These are phyloP conservation scores for Podospora pseudocomata DNA, from an alignment of 495 filamentous ascomycete species.

Conservation along the genomic window DNA sequence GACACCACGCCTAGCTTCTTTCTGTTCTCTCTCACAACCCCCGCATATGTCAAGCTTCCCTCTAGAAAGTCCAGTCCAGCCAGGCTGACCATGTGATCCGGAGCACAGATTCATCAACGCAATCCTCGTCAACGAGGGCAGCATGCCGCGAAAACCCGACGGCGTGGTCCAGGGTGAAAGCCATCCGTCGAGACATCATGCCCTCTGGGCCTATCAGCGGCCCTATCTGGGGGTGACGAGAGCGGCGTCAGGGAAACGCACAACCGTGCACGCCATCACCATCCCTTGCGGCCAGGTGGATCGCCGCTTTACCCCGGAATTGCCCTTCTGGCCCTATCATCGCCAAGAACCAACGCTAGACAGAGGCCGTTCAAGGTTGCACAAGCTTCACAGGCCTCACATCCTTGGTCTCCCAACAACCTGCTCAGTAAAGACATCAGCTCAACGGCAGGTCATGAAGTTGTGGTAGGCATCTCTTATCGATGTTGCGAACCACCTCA, in stretches of 20 bases:
- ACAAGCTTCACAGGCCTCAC: background rate
- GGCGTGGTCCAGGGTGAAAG: background rate
- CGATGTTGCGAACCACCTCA: background rate
- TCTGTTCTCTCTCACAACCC: background rate
- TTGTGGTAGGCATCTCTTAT: background rate
- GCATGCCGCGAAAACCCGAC: slow-evolving; percentile 15
- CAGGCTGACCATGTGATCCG: background rate
- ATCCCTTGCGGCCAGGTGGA: background rate
- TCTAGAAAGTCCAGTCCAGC: background rate
- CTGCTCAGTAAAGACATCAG: background rate
- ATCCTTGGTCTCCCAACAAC: background rate
- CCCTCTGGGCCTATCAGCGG: background rate
- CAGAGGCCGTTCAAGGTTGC: background rate
- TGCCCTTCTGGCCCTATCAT: slow-evolving; percentile 20
- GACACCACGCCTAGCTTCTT: slow-evolving; percentile 7
- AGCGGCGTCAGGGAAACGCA: background rate
- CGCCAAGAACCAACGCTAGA: slow-evolving; percentile 10
- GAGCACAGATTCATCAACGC: background rate
- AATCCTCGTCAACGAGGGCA: background rate
- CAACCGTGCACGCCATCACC: background rate
- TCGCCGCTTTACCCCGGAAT: slow-evolving; percentile 22
- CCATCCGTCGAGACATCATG: background rate
- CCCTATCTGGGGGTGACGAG: background rate
- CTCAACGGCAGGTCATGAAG: background rate
- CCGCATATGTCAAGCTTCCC: background rate